Base-by-base conservation (phyloP, 192 early-diverging fungal species). In the Podila verticillata region DNA sequence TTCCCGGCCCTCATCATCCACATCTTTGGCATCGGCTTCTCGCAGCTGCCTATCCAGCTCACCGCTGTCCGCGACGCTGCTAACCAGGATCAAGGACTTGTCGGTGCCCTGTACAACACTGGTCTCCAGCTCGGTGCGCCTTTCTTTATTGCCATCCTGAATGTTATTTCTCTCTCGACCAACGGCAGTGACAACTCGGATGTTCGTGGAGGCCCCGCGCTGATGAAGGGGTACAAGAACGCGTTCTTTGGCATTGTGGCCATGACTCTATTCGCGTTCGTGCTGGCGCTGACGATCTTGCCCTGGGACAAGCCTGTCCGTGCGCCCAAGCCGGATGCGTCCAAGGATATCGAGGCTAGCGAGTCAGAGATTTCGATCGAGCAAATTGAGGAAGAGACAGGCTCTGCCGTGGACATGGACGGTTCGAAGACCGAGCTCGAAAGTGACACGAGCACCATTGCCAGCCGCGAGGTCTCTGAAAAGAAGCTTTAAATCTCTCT, bases 71-170 rank as follows among this genome's bases (percentile, higher is more conserved):
- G 71, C 1, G 66, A 77, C n/a, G 82, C 82, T 6, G 72, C 63
- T 0, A 73, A 77, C 31, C 63, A 71, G n/a, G 82, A 84, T 30
- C 77, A 80, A 34, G 77, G 77, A 12, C 39, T 79, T 0, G 66
- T 84, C 0, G 82, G 82, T 4, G 82, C 82, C 0, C 69, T 84
- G 19, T 84, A 84, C 48, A 84, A 74, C 31, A 80, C 82, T 7
- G 75, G 75, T 8, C 57, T 78, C 0, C 82, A 84, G 35, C 59
- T 84, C 6, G 82, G 82, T 19, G 75, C 75, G 12, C 75, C 75
- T n/a, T 78, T 84, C 34, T 75, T 75, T 1, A 47, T 80, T n/a
- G 72, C 82, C 1, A 67, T 84, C 35, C 32, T 84, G 44, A 80
- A 75, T 22, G 74, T 68, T 15, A 71, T 82, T 51, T 28, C 77